Evolutionary conservation across 768 basidiomycete genomes (phyloP).

Genomic region (Phaeotremella fagi): DNA sequence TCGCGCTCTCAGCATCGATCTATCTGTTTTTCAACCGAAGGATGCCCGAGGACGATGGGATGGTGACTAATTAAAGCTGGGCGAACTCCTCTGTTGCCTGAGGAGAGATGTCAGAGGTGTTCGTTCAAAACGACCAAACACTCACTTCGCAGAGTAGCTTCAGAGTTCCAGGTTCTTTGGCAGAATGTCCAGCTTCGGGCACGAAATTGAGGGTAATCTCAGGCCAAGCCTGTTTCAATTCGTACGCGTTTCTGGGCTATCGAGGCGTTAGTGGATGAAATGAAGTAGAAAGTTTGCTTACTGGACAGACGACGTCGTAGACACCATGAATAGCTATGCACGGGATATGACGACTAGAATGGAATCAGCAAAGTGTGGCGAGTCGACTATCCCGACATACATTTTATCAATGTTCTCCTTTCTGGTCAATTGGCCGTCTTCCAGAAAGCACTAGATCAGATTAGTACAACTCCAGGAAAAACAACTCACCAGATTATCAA

Average conservation of each 20-base stretch:
- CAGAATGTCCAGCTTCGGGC: slow-evolving; percentile 79
- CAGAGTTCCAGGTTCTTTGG: slow-evolving; percentile 62
- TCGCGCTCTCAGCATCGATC: too few relatives aligned
- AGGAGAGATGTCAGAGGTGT: too few relatives aligned
- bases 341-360: slow-evolving; percentile 75
- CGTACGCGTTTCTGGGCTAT: slow-evolving; percentile 72
- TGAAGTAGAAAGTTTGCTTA: neutral
- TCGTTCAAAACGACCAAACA: neutral
- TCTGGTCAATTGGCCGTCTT: slow-evolving; percentile 79
- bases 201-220: slow-evolving; percentile 70
- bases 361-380: slow-evolving; percentile 11
- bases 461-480: too few relatives aligned
- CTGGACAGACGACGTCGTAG: slow-evolving; percentile 72
- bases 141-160: neutral
- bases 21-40: too few relatives aligned
- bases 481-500: slow-evolving; percentile 73
- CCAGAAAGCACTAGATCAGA: slow-evolving; percentile 81
- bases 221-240: slow-evolving; percentile 75
- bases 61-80: neutral
- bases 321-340: slow-evolving; percentile 57
- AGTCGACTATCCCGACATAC: slow-evolving; percentile 50
- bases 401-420: slow-evolving; percentile 81
- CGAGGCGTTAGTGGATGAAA: neutral
- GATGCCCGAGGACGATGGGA: too few relatives aligned
- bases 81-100: neutral